Evolutionary conservation across 2,329 filamentous ascomycete genomes (phyloP), one percentile per base, ranked within the genome.

Genomic region (Nakataea oryzae): DNA sequence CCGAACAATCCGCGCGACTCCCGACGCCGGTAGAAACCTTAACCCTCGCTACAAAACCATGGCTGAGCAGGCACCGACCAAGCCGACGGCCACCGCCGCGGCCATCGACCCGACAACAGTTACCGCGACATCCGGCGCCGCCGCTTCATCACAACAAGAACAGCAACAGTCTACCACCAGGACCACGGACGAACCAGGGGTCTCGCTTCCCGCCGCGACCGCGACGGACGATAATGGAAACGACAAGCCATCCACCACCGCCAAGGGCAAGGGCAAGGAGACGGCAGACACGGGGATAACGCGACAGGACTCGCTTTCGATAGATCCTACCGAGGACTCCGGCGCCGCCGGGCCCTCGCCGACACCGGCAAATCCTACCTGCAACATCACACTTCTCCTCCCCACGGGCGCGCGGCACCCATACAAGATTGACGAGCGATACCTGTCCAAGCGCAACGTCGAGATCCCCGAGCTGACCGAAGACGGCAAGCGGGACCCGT

Each of bases 381-480:
- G 90, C 71, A 83, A 84, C 65, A 96, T 97, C 67, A 96, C 91
- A 61, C 80, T 97, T 50, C 82, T 97, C 50, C 82, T 96, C 62
- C 90, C 88, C 0, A 91, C 79, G 1, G 93, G 93, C 56, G 88
- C 89, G 50, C 83, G 92, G 65, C 92, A 97, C 74, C 91, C 92
- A 0, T 96, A 96, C 76, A 91, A 88, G 72, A 89, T 97, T 67
- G 90, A 96, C 74, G 88, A 90, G 70, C 90, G 86, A 71, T 97
- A 97, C 70, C 79, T 97, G 62, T 81, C 81, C 61, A 92, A 93
- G 74, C 85, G 91, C 64, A 90, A 88, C 68, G 90, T 96, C 61
- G 83, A 83, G 58, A 84, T 95, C 1, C 88, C 91, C 26, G 87
- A 87, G 34, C 75, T 83, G 66, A 83, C 80, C 12, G 80, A 82